A percentile compares a stretch with the other conserved stretches of the same genome.
Conservation (phyloP, 805 yeast genomes). For the Spathaspora gorwiae region DNA sequence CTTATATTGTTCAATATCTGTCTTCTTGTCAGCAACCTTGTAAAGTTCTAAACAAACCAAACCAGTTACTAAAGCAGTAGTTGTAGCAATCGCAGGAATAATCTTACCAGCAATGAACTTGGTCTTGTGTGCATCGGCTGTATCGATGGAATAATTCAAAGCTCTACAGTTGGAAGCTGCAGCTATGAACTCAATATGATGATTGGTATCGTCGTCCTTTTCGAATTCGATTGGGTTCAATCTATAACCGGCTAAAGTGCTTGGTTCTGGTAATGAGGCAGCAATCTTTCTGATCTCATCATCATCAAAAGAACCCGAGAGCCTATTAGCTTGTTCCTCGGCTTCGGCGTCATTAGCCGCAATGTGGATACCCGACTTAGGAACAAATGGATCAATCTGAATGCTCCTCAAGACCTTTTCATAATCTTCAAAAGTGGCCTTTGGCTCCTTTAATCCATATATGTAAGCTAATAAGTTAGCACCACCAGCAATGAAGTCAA, state of each 20-base stretch:
- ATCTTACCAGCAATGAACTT: slow-evolving; percentile 98
- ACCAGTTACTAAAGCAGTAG: slow-evolving; percentile 97
- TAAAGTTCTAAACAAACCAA: slow-evolving; percentile 86
- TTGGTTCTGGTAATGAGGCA: slow-evolving; percentile 80
- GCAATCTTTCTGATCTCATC: slow-evolving; percentile 68
- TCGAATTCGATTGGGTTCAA: slow-evolving; percentile 90
- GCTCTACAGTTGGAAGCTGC: slow-evolving; percentile 98
- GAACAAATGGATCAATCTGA: slow-evolving; percentile 54
- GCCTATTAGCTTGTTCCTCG: slow-evolving; percentile 62
- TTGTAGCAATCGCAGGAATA: slow-evolving; percentile 98
- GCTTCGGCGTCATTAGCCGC: slow-evolving; percentile 86
- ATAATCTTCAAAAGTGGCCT: slow-evolving; percentile 42
- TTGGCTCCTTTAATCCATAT: slow-evolving; percentile 82
- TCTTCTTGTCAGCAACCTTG: slow-evolving; percentile 77
- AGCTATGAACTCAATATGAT: slow-evolving; percentile 91
- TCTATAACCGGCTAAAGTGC: slow-evolving; percentile 83
- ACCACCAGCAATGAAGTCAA: slow-evolving; percentile 78
- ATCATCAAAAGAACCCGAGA: slow-evolving; percentile 44
- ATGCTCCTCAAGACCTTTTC: slow-evolving; percentile 47
- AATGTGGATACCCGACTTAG: slow-evolving; percentile 71
- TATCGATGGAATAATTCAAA: slow-evolving; percentile 78
- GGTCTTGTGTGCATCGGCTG: slow-evolving; percentile 85
- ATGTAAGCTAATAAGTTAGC: slow-evolving; percentile 89
- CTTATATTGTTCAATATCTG: slow-evolving; percentile 77
- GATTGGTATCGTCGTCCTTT: slow-evolving; percentile 95